Conservation (phyloP, 192 early-diverging fungal genomes). For the Backusella tuberculispora region DNA sequence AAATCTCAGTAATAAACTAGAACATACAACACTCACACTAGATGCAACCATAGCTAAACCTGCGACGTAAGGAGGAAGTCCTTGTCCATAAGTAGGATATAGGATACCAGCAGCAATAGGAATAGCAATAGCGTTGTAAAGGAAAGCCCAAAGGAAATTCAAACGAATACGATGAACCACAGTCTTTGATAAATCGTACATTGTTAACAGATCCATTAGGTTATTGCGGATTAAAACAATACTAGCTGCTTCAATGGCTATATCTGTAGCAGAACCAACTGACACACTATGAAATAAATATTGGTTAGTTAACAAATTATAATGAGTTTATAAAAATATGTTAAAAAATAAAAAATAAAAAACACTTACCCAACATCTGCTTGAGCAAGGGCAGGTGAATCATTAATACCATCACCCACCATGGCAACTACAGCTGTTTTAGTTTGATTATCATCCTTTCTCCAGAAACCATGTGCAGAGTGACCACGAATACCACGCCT, state of each 20-base stretch:
- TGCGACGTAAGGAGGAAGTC: constrained; percentile 77
- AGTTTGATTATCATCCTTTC: constrained; percentile 15
- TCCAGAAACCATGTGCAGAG: not conserved
- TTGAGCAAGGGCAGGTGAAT: constrained; percentile 88
- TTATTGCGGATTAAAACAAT: constrained; percentile 82
- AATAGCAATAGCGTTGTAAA: constrained; percentile 87
- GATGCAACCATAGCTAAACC: constrained; percentile 91
- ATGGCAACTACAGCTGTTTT: constrained; percentile 72
- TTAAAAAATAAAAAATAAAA: not conserved
- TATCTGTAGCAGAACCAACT: constrained; percentile 86
- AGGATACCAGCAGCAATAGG: constrained; percentile 90
- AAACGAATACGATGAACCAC: constrained; percentile 79
- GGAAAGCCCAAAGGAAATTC: constrained; percentile 90
- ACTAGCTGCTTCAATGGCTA: constrained; percentile 89
- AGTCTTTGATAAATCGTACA: constrained; percentile 75
- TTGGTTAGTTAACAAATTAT: too few relatives aligned
- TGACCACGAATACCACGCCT: constrained; percentile 31
- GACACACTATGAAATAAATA: constrained; percentile 62
- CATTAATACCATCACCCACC: constrained; percentile 97
- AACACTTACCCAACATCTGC: constrained; percentile 73
- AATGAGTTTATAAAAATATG: not conserved
- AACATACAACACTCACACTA: constrained; percentile 82
- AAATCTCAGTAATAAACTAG: constrained; percentile 66
- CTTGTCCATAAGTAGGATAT: constrained; percentile 58
- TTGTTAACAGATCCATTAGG: constrained; percentile 75